Evolutionary conservation across 2,329 filamentous ascomycete genomes (phyloP).

Genomic region (Cladosporium velox): DNA sequence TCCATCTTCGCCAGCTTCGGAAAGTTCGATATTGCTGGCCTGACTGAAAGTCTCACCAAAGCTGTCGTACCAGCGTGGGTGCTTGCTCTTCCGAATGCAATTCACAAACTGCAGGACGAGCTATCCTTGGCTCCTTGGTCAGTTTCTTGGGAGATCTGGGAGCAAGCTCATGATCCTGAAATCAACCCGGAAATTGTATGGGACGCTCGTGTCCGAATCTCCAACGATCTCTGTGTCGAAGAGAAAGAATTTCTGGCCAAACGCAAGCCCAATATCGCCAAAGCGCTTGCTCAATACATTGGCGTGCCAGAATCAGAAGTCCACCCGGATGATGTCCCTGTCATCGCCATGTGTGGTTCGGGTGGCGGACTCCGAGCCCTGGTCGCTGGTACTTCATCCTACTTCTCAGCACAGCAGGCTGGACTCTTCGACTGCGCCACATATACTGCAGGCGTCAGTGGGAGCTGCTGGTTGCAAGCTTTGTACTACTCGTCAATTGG

Average conservation of each 20-base stretch:
- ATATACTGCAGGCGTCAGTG: slow-evolving; percentile 93
- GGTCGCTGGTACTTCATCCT: slow-evolving; percentile 85
- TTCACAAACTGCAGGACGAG: slow-evolving; percentile 83
- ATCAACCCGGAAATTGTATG: slow-evolving; percentile 85
- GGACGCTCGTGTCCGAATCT: slow-evolving; percentile 79
- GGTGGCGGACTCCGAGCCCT: slow-evolving; percentile 88
- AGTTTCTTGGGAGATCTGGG: slow-evolving; percentile 90
- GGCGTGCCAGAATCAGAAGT: slow-evolving; percentile 75
- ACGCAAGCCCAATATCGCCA: slow-evolving; percentile 67
- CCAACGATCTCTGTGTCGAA: slow-evolving; percentile 76
- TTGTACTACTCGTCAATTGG: slow-evolving; percentile 82
- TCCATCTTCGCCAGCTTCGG: slow-evolving; percentile 33
- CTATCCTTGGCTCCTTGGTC: slow-evolving; percentile 85
- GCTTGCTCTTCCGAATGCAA: slow-evolving; percentile 70
- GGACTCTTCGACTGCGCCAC: slow-evolving; percentile 92
- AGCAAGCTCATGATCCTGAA: slow-evolving; percentile 79
- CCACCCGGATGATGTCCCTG: slow-evolving; percentile 89
- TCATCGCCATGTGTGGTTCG: slow-evolving; percentile 91
- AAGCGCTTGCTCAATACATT: slow-evolving; percentile 80
- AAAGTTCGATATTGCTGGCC: slow-evolving; percentile 31
- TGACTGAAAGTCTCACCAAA: slow-evolving; percentile 33
- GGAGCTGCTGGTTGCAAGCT: slow-evolving; percentile 91
- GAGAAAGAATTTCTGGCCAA: slow-evolving; percentile 74
- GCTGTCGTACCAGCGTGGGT: slow-evolving; percentile 80
- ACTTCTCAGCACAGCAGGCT: slow-evolving; percentile 78